Evolutionary conservation across 805 yeast genomes (phyloP).

Genomic region (Teunomyces atbi): DNA sequence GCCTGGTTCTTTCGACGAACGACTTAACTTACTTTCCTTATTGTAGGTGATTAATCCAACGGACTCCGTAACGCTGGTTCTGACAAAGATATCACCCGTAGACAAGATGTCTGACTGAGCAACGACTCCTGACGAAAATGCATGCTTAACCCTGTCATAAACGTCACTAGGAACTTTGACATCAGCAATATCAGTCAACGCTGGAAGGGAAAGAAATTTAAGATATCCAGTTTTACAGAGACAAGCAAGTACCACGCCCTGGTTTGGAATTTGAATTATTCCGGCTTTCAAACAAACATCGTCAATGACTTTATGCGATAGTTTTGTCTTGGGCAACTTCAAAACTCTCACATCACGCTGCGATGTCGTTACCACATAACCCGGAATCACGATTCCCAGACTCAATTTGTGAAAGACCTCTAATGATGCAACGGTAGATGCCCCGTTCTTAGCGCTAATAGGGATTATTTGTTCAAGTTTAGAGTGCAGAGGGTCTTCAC

Average conservation of each 20-base stretch:
- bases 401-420: slow-evolving; percentile 57
- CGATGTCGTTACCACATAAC: slow-evolving; percentile 58
- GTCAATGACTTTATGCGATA: slow-evolving; percentile 61
- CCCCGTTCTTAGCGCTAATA: slow-evolving; percentile 57
- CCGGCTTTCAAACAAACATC: slow-evolving; percentile 48
- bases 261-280: slow-evolving; percentile 42
- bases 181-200: slow-evolving; percentile 56
- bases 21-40: slow-evolving; percentile 13
- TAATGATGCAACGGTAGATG: slow-evolving; percentile 62
- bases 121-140: slow-evolving; percentile 21
- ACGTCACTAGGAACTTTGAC: slow-evolving; percentile 36
- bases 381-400: slow-evolving; percentile 60
- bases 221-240: slow-evolving; percentile 48
- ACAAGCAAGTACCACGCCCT: slow-evolving; percentile 49
- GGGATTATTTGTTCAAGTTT: slow-evolving; percentile 58
- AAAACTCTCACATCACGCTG: slow-evolving; percentile 60
- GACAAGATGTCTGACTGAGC: slow-evolving; percentile 34
- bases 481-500: slow-evolving; percentile 47
- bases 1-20: slow-evolving; percentile 15
- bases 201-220: slow-evolving; percentile 54
- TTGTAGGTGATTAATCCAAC: slow-evolving; percentile 23
- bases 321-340: slow-evolving; percentile 58
- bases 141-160: slow-evolving; percentile 19
- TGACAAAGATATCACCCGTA: slow-evolving; percentile 57
- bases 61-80: slow-evolving; percentile 51